Base-by-base conservation (phyloP, 2,329 filamentous ascomycete genomes). In the Ploettnerulaceae sp. region DNA sequence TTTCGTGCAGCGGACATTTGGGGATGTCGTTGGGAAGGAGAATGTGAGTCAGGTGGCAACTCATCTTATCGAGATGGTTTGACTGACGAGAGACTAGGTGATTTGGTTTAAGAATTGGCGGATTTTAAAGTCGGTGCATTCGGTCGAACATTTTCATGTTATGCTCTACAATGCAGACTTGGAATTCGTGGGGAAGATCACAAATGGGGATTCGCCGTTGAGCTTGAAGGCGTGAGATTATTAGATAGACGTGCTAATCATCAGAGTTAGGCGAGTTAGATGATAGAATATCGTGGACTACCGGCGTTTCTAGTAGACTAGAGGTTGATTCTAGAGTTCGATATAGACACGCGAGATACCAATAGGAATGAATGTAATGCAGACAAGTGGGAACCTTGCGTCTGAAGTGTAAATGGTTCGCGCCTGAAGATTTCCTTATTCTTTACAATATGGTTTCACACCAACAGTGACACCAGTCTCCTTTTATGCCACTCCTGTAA, bases 141-240 rank as follows among this genome's bases (percentile, higher is more conserved):
- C 86, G 1, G 79, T 97, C 8, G 90, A 96, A 71, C 91, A 97
- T 65, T 93, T 97, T 62, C 91, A 97, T 66, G 84, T 96, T 61
- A 89, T 96, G 89, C 71, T 96, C 44, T 86, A 83, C 64, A 74
- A 87, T 57, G 83, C 89, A 1, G 82, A 91, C 57, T 71, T 73
- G 29, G 73, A 71, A 3, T 88, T 94, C 56, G 67, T 95, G 35
- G 69, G 71, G 41, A 69, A 79, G 45, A 74, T 95, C 51, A 95
- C 89, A 5, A 70, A 79, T 28, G 84, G 82, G 9, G 89, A 95
- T 68, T 71, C 84, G 34, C 81, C 87, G 2, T 71, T 86, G 61
- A 74, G 73, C 53, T 69, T 71, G 48, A 75, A 71, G 20, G 24
- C 55, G 18, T 40, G 37, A 51, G 25, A 25, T n/a, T 4, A 9